Percentiles rank a stretch among this genome's conserved stretches.
Evolutionary conservation across 2,329 filamentous ascomycete genomes (phyloP).

Genomic region (Xylariaceae sp.): DNA sequence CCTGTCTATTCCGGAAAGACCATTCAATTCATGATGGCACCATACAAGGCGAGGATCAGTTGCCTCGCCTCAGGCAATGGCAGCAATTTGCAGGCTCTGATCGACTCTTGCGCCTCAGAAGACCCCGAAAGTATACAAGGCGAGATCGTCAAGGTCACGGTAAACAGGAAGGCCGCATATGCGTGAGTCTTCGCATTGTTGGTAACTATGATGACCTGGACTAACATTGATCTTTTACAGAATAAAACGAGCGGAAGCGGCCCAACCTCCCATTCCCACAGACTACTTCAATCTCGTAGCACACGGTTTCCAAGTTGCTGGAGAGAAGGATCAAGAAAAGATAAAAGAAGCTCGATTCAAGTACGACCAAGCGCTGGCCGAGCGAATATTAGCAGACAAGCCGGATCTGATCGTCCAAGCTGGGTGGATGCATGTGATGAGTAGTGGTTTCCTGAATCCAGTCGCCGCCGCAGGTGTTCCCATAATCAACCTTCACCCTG

Average conservation of each 20-base stretch:
- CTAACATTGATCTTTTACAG: too few relatives aligned
- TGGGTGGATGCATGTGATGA: conserved; percentile 70
- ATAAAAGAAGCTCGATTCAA: conserved; percentile 55
- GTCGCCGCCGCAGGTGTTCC: conserved; percentile 57
- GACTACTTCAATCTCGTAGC: conserved; percentile 78
- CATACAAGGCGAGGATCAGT: conserved; percentile 17
- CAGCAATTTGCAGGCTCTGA: conserved; percentile 38
- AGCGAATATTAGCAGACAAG: conserved; percentile 57
- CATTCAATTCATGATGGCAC: conserved; percentile 10
- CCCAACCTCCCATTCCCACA: conserved; percentile 56
- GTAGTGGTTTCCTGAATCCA: conserved; percentile 60
- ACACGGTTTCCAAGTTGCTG: conserved; percentile 58
- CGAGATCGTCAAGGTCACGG: conserved; percentile 43
- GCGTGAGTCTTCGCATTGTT: too few relatives aligned
- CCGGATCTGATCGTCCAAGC: conserved; percentile 77
- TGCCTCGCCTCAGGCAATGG: conserved; percentile 20
- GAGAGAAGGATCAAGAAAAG: conserved; percentile 56
- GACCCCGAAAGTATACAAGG: conserved; percentile 38
- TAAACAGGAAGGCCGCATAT: conserved; percentile 47
- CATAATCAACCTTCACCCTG: conserved; percentile 80
- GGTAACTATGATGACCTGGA: too few relatives aligned
- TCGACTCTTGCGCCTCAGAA: conserved; percentile 42
- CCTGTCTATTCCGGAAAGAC: too few relatives aligned
- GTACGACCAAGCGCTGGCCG: conserved; percentile 74
- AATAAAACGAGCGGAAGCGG: conserved; percentile 42